Evolutionary conservation across 2,329 filamentous ascomycete genomes (phyloP).

Genomic region (Venturia oleaginea): DNA sequence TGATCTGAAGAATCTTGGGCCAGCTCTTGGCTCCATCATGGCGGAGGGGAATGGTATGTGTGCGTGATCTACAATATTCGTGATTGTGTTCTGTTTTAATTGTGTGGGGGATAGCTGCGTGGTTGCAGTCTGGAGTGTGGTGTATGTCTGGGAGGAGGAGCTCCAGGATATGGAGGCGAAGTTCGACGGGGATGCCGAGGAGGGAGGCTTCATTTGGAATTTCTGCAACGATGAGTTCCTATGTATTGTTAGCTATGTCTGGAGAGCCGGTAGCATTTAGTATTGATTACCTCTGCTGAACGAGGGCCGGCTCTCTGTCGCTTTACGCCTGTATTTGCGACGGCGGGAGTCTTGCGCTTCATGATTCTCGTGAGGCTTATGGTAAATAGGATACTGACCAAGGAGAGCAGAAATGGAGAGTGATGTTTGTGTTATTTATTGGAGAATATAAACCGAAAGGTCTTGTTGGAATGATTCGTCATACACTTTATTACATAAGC

Average conservation of each 20-base stretch:
- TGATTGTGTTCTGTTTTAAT: background rate
- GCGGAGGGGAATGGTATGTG: background rate
- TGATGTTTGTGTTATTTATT: no score
- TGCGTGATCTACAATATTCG: background rate
- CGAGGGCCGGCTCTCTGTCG: background rate
- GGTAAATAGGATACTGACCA: no score
- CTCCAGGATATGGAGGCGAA: constrained; percentile 6
- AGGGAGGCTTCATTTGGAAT: background rate
- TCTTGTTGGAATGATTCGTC: no score
- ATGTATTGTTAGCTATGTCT: background rate
- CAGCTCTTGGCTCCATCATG: background rate
- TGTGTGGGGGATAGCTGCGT: background rate
- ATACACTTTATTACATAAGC: no score
- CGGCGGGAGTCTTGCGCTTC: background rate
- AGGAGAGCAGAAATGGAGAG: no score
- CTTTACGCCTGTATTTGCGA: background rate
- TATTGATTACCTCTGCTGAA: background rate
- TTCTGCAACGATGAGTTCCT: background rate
- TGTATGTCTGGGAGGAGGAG: background rate
- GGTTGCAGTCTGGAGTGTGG: background rate
- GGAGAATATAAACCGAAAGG: no score
- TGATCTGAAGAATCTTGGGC: background rate
- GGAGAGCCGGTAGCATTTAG: background rate
- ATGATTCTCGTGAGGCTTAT: background rate
- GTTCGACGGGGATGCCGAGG: background rate